Conservation (phyloP, 495 filamentous ascomycete species). For the Penicillium ochrochloron region DNA sequence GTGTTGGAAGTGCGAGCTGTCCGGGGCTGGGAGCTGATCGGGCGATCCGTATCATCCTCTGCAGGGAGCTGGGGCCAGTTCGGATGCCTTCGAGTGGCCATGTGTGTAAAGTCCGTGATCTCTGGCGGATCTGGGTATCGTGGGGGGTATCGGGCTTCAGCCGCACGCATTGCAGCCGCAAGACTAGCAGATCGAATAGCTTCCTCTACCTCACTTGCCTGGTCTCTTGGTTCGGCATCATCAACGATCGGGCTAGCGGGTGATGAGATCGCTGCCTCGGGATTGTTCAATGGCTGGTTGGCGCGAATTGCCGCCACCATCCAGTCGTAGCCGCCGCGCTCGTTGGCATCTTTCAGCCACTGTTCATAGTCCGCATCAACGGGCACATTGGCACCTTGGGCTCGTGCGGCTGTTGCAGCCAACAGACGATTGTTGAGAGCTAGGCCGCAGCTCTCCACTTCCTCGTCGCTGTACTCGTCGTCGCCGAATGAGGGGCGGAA, state of each 20-base stretch:
- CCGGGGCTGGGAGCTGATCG: not conserved
- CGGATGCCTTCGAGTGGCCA: conserved; percentile 7
- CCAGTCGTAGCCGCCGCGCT: conserved; percentile 55
- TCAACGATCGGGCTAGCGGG: conserved; percentile 14
- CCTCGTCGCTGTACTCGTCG: conserved; percentile 68
- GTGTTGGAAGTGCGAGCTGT: conserved; percentile 13
- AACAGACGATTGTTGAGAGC: conserved; percentile 74
- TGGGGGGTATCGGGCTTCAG: not conserved
- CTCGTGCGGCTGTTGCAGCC: conserved; percentile 66
- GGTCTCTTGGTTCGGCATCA: not conserved
- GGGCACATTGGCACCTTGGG: conserved; percentile 64
- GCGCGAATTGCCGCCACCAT: conserved; percentile 49
- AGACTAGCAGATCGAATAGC: not conserved
- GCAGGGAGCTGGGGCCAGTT: conserved; percentile 30
- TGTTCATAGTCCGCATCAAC: conserved; percentile 84
- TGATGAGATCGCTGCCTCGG: conserved; percentile 32
- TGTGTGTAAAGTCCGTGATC: not conserved
- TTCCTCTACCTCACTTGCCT: not conserved
- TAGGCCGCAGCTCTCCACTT: conserved; percentile 72
- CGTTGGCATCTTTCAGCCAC: conserved; percentile 81
- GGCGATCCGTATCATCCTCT: not conserved
- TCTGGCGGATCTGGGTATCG: not conserved
- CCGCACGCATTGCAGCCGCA: not conserved
- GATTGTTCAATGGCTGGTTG: conserved; percentile 42
- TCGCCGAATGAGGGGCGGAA: conserved; percentile 46